Evolutionary conservation across 1,284 basidiomycete genomes (phyloP).

Genomic region (Ceratobasidium sp.): DNA sequence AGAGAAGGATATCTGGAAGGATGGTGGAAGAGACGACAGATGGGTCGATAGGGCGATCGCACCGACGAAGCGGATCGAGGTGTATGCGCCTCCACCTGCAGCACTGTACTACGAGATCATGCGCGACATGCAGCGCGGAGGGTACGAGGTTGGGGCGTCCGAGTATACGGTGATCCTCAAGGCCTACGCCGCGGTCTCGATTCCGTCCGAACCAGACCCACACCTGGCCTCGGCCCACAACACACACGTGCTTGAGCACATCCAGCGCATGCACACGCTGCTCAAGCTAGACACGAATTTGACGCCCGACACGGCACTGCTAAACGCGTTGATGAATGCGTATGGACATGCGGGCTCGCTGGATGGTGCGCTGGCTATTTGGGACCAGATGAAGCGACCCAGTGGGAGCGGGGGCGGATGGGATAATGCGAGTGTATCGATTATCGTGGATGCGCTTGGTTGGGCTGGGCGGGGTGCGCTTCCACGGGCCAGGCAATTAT

Average conservation of each 20-base stretch:
- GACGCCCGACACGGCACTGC: constrained; percentile 80
- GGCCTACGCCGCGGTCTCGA: constrained; percentile 57
- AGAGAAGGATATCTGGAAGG: constrained; percentile 57
- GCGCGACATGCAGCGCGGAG: constrained; percentile 82
- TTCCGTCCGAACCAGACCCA: constrained; percentile 33
- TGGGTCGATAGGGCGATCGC: constrained; percentile 64
- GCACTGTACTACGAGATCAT: constrained; percentile 83
- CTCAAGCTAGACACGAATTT: constrained; percentile 83
- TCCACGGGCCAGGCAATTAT: constrained; percentile 30
- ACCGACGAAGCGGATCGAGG: constrained; percentile 53
- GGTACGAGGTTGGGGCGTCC: constrained; percentile 69
- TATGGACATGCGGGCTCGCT: constrained; percentile 84
- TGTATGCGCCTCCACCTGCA: constrained; percentile 66
- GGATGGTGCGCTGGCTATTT: constrained; percentile 80
- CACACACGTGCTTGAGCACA: constrained; percentile 54
- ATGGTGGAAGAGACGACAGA: background rate
- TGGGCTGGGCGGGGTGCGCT: constrained; percentile 2
- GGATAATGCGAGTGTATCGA: constrained; percentile 79
- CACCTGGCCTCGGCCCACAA: constrained; percentile 37
- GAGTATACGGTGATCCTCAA: constrained; percentile 82
- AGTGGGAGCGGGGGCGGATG: constrained; percentile 64
- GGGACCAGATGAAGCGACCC: constrained; percentile 75
- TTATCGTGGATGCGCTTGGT: constrained; percentile 88
- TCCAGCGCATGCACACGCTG: constrained; percentile 82
- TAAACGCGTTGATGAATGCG: constrained; percentile 92